phyloP scores from a whole-genome alignment of 129 eudicot species.

The Silybum marianum region DNA sequence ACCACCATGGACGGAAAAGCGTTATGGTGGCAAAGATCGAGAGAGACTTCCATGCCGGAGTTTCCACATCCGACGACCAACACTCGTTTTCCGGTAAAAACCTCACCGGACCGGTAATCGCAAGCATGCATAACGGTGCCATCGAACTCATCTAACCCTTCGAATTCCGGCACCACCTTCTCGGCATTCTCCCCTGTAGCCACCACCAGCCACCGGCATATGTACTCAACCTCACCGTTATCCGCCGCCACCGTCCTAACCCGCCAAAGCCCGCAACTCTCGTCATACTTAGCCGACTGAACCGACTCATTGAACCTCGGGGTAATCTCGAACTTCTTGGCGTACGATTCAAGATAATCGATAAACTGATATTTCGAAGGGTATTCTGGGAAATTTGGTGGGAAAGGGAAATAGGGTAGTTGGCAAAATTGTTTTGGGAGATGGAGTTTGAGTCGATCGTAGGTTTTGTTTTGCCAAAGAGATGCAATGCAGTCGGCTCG shows the following conservation, averaged over 20 bases:
- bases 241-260: constrained; percentile 39
- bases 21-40: constrained; percentile 85
- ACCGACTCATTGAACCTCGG: constrained; percentile 85
- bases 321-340: constrained; percentile 58
- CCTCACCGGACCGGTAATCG: constrained; percentile 82
- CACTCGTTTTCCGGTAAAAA: constrained; percentile 54
- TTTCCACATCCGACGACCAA: constrained; percentile 97
- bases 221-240: constrained; percentile 61
- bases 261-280: constrained; percentile 86
- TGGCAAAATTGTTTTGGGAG: constrained; percentile 87
- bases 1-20: constrained; percentile 82
- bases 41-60: constrained; percentile 97
- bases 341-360: constrained; percentile 74
- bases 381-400: constrained; percentile 71
- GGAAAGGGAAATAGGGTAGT: constrained; percentile 75
- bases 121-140: constrained; percentile 90
- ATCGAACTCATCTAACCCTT: constrained; percentile 65
- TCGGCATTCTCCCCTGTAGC: constrained; percentile 98
- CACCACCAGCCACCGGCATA: constrained; percentile 95
- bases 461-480: constrained; percentile 87
- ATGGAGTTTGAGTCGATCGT: constrained; percentile 91
- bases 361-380: constrained; percentile 81
- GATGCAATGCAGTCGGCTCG: constrained; percentile 94
- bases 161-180: constrained; percentile 76
- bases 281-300: constrained; percentile 72